Base-by-base conservation (phyloP, 2,329 filamentous ascomycete species). In the Xylaria hypoxylon region DNA sequence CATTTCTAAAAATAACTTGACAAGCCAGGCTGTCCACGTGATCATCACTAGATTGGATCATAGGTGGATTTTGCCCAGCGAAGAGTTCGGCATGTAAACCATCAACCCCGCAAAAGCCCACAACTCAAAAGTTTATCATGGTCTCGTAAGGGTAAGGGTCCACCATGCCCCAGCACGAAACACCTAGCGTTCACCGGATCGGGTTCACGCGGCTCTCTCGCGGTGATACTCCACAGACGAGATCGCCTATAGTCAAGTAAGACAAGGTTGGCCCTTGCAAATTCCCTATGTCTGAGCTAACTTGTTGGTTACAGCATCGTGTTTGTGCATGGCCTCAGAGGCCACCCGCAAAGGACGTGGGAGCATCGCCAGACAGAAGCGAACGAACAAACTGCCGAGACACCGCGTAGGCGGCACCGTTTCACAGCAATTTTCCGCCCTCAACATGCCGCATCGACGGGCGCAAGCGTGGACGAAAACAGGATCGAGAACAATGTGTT, bases 191-290 rank as follows among this genome's bases (percentile, higher is more conserved):
- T 3, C 59, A 24, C 2, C 59, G 59, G 24, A 62, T 62, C 17
- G 59, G 59, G 8, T 62, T 62, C 35, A 62, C 57, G 38, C 59
- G 31, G 26, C 59, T 62, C 38, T 53, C 59, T 26, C 48, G 40
- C 28, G 24, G 17, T 35, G 56, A 61, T 42, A 17, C 35, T 6
- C 7, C 48, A 44, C 24, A 45, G 11, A 17, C 17, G 22, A n/a
- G 40, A 4, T 33, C 19, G 17, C 50, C 48, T n/a, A 47, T 19
- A 62, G 59, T 62, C 59, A 62, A 55, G 59, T 62, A 55, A 55
- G 59, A 33, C 31, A 19, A 55, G 6, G 33, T 28, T 22, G 2
- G 1, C 44, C 26, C 28, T 15, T 47, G 19, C 7, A 15, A 38
- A 8, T 3, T 26, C 31, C 31, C 11, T 33, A 33, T 10, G 5